A percentile compares a stretch with the other conserved stretches of the same genome.
Evolutionary conservation across 352 stramenopile genomes (phyloP).

Genomic region (Blastocystis sp.): DNA sequence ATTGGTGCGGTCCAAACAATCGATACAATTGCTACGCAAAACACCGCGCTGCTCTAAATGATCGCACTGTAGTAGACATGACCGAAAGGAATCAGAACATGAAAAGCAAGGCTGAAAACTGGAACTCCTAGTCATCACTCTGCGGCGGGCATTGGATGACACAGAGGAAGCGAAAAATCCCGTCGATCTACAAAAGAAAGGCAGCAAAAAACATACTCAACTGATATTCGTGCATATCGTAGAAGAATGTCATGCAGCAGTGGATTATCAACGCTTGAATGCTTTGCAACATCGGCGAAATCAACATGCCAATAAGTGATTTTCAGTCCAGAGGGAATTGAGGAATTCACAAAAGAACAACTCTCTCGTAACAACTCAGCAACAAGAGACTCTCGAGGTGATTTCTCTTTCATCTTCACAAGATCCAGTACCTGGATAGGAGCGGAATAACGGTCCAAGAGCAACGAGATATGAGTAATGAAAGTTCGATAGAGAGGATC

Average conservation of each 20-base stretch:
- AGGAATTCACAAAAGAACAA: conserved; percentile 93
- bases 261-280: conserved; percentile 31
- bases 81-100: not conserved
- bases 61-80: conserved; percentile 67
- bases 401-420: conserved; percentile 92
- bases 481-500: conserved; percentile 91
- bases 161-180: conserved; percentile 41
- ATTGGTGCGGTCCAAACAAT: conserved; percentile 87
- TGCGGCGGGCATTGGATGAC: not conserved
- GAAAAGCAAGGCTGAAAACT: too few species aligned
- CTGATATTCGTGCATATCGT: not conserved
- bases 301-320: conserved; percentile 51
- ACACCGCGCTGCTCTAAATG: conserved; percentile 92
- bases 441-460: conserved; percentile 90
- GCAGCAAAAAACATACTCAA: not conserved
- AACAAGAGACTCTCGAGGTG: conserved; percentile 91
- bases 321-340: conserved; percentile 67
- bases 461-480: conserved; percentile 77
- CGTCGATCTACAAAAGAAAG: not conserved
- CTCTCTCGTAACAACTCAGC: conserved; percentile 92
- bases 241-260: conserved; percentile 47
- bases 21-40: conserved; percentile 97
- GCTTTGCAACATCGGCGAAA: conserved; percentile 50
- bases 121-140: not conserved
- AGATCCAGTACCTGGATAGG: conserved; percentile 94